Percentiles rank a stretch among this genome's conserved stretches.
phyloP scores from a whole-genome alignment of 177 flowering plant genomes.

The Vitis hybrid region DNA sequence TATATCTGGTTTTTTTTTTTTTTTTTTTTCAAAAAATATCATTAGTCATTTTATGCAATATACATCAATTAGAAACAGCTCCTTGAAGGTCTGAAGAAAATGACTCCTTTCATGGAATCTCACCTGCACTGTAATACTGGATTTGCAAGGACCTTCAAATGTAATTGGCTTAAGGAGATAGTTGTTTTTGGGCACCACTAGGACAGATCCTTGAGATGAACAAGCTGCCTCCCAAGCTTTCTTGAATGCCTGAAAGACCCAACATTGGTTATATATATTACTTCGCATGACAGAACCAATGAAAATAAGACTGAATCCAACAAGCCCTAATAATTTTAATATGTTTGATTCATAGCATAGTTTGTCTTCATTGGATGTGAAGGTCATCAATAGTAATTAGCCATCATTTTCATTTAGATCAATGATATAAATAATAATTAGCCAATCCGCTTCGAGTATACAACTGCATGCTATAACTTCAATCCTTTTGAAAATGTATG shows the following conservation, averaged over 20 bases:
- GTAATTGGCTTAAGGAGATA: slow-evolving; percentile 56
- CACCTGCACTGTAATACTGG: slow-evolving; percentile 39
- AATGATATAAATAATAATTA: too few relatives aligned
- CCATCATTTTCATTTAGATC: too few relatives aligned
- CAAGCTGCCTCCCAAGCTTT: slow-evolving; percentile 56
- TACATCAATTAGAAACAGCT: too few relatives aligned
- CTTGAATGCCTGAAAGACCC: slow-evolving; percentile 27
- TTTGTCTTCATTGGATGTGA: too few relatives aligned
- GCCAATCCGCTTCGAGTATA: too few relatives aligned
- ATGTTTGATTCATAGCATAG: too few relatives aligned
- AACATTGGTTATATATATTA: background rate
- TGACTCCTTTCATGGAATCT: background rate
- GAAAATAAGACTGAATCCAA: too few relatives aligned
- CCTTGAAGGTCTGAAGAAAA: too few relatives aligned
- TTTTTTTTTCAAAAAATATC: background rate
- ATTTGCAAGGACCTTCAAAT: slow-evolving; percentile 73
- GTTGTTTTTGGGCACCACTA: slow-evolving; percentile 49
- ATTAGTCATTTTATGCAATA: background rate
- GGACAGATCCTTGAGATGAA: slow-evolving; percentile 25
- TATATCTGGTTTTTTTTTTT: slow-evolving; percentile 37
- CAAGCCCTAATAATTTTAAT: too few relatives aligned
- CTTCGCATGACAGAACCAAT: background rate
- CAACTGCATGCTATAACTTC: too few relatives aligned
- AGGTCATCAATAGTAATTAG: too few relatives aligned
- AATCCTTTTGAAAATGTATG: too few relatives aligned